Conservation (phyloP, 2,329 filamentous ascomycete species). For the Ascochyta pisi region DNA sequence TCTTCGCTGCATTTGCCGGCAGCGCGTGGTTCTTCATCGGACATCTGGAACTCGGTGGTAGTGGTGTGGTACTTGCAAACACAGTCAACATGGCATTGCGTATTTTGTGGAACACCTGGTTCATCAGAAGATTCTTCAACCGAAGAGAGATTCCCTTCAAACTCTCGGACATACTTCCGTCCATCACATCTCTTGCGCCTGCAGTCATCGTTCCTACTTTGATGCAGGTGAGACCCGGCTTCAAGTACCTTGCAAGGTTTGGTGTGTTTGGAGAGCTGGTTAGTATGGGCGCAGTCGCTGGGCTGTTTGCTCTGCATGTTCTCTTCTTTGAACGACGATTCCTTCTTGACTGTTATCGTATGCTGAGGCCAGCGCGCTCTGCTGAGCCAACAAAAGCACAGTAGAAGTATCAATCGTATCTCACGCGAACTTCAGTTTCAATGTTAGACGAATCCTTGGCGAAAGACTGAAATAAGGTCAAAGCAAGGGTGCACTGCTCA, state of each 20-base stretch:
- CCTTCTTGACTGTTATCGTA: constrained; percentile 43
- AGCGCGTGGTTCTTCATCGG: constrained; percentile 78
- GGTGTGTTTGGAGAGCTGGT: constrained; percentile 53
- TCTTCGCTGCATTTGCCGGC: constrained; percentile 76
- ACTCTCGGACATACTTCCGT: constrained; percentile 30
- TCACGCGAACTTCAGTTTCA: too few species aligned
- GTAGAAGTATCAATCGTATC: not conserved
- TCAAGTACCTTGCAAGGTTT: constrained; percentile 38
- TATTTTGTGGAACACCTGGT: constrained; percentile 79
- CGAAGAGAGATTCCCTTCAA: constrained; percentile 27
- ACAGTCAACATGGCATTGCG: constrained; percentile 87
- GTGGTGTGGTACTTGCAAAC: constrained; percentile 85
- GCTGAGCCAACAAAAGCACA: not conserved
- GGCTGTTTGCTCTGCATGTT: constrained; percentile 44
- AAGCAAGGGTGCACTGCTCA: not conserved
- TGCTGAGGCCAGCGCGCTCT: constrained; percentile 32
- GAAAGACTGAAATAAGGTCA: not conserved
- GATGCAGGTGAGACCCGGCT: constrained; percentile 40
- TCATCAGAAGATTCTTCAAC: constrained; percentile 62
- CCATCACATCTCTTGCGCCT: constrained; percentile 43
- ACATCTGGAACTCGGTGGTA: constrained; percentile 73
- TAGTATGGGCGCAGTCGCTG: constrained; percentile 47
- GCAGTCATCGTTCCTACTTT: constrained; percentile 48
- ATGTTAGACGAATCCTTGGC: too few species aligned
- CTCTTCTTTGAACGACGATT: constrained; percentile 43